Evolutionary conservation across 106 monocot genomes (phyloP).

Genomic region (Alisma plantagoaquatica): DNA sequence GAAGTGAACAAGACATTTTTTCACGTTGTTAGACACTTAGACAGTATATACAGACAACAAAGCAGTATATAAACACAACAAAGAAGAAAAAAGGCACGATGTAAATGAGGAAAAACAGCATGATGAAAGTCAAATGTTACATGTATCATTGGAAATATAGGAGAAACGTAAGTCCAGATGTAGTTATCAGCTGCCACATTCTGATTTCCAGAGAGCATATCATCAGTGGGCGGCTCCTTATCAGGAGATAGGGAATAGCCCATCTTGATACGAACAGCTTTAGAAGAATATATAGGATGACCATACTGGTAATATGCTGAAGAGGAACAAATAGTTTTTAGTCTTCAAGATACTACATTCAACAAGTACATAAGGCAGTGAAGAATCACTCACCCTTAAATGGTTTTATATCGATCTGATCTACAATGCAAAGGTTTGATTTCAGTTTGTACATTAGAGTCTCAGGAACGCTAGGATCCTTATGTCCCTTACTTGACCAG

Average conservation of each 20-base stretch:
- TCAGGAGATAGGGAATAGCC: slow-evolving; percentile 23
- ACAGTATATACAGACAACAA: too few relatives aligned
- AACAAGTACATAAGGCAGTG: not conserved
- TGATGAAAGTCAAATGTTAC: too few relatives aligned
- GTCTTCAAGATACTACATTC: too few relatives aligned
- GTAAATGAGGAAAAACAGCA: too few relatives aligned
- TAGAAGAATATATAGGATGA: slow-evolving; percentile 58
- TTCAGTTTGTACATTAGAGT: slow-evolving; percentile 50
- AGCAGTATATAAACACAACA: too few relatives aligned
- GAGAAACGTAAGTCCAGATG: slow-evolving; percentile 77
- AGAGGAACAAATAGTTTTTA: slow-evolving; percentile 1
- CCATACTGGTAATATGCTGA: slow-evolving; percentile 56
- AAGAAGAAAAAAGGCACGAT: too few relatives aligned
- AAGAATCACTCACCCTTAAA: slow-evolving; percentile 76
- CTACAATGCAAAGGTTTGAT: slow-evolving; percentile 49
- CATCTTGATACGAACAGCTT: slow-evolving; percentile 65
- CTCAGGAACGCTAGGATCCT: slow-evolving; percentile 51
- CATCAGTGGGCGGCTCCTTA: slow-evolving; percentile 4
- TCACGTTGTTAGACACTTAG: too few relatives aligned
- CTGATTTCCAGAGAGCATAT: not conserved
- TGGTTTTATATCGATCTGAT: slow-evolving; percentile 69
- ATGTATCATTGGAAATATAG: slow-evolving; percentile 67
- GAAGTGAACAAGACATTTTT: too few relatives aligned
- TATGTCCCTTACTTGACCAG: slow-evolving; percentile 81
- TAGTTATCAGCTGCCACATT: slow-evolving; percentile 22